Base-by-base conservation (phyloP, 2,329 filamentous ascomycete species). In the Sodiomyces alkalinus region DNA sequence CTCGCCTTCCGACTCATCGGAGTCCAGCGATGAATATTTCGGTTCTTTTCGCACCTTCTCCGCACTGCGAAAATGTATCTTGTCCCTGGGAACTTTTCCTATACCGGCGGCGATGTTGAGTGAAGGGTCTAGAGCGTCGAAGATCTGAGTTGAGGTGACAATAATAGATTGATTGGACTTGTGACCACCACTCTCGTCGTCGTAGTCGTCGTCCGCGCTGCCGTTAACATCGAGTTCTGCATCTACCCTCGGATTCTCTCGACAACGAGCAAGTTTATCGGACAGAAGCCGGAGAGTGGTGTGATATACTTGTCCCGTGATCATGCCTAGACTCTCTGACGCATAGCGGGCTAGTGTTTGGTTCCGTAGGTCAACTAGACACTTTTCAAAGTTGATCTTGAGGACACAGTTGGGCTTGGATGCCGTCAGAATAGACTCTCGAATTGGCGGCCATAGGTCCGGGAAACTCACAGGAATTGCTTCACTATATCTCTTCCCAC, bases 381-480 rank as follows among this genome's bases (percentile, higher is more conserved):
- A 81, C 49, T 87, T 92, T 31, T 86, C 78, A 43, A 82, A 77
- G 46, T 93, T 94, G 30, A 94, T 62, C 17, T 77, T 72, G 27
- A 96, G 60, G 19, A 86, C 64, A 38, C 85, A 60, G 33, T 79
- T 68, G 27, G 72, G 67, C 75, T 92, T 45, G 2, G 14, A 10
- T n/a, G 17, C 5, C 4, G 23, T 25, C 10, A 25, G 14, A 13
- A 7, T n/a, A n/a, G 12, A 4, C 8, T 8, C 9, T 9, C 16
- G 14, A 25, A 11, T 11, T n/a, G n/a, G n/a, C n/a, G n/a, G n/a
- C n/a, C n/a, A n/a, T n/a, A n/a, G n/a, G n/a, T n/a, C n/a, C n/a
- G n/a, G n/a, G n/a, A n/a, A 25, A 32, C 13, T 22, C 23, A 17
- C 28, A 26, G 22, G 28, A 11, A 24, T 23, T n/a, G n/a, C n/a